These are phyloP conservation scores for Nyctanthes arbortristis DNA, from an alignment of 257 asterid species.

Conservation along the genomic window DNA sequence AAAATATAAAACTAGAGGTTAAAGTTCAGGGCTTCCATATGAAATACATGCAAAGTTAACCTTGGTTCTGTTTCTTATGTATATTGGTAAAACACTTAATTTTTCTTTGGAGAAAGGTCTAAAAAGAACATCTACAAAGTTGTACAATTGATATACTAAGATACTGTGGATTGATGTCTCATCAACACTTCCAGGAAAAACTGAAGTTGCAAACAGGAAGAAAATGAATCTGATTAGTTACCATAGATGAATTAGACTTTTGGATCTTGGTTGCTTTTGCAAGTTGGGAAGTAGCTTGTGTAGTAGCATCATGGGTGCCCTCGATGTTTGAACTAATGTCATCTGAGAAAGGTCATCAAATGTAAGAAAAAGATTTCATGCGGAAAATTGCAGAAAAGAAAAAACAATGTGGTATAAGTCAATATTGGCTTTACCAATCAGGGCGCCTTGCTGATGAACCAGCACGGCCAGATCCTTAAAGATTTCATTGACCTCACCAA, in stretches of 20 bases:
- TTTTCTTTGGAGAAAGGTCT: too few relatives aligned
- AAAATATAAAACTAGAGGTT: not conserved
- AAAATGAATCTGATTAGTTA: slow-evolving; percentile 21
- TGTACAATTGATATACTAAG: too few relatives aligned
- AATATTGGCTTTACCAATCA: slow-evolving; percentile 44
- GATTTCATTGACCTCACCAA: slow-evolving; percentile 58
- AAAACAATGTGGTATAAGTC: not conserved
- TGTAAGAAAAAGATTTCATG: not conserved
- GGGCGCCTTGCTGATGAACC: slow-evolving; percentile 54
- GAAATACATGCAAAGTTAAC: not conserved
- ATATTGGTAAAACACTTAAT: too few relatives aligned
- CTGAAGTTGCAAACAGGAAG: not conserved
- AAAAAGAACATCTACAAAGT: too few relatives aligned
- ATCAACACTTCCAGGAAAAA: not conserved
- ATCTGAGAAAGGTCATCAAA: slow-evolving; percentile 37
- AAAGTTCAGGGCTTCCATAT: not conserved
- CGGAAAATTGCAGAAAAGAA: not conserved
- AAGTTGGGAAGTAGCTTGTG: slow-evolving; percentile 47
- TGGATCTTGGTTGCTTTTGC: slow-evolving; percentile 52
- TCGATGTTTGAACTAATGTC: slow-evolving; percentile 49
- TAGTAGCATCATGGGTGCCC: slow-evolving; percentile 45
- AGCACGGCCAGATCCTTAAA: slow-evolving; percentile 58
- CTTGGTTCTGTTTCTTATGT: too few relatives aligned
- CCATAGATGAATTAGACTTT: slow-evolving; percentile 55
- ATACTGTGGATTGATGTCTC: not conserved